Base-by-base conservation (phyloP, 2,329 filamentous ascomycete genomes). In the Aspergillus sp. region DNA sequence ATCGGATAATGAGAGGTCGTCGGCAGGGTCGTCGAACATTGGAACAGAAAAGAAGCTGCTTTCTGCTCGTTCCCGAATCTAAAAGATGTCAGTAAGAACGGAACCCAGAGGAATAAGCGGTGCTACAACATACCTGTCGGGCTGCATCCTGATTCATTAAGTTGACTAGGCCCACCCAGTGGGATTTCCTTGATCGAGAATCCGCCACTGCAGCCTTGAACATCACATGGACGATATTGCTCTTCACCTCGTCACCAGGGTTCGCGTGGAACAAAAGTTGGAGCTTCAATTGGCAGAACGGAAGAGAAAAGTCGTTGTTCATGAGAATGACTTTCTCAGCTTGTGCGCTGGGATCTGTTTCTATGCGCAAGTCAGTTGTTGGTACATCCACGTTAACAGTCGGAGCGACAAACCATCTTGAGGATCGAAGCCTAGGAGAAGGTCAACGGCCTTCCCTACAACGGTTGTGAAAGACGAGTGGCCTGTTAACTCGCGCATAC, bases 31-130 rank as follows among this genome's bases (percentile, higher is more conserved):
- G 22, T 72, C 73, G 5, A 72, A 62, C 11, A 74, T 55, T 5
- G 74, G 59, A 53, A 76, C 57, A 30, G 74, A 66, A 55, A 76
- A 68, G 62, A 79, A 70, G 53, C 71, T 67, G 55, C 69, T 72
- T 68, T 79, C 71, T 24, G 75, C 73, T 62, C 72, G 68, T 68
- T 76, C 72, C 51, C 76, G 68, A 59, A 76, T 71, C 68, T 77
- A 51, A 45, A 48, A 48, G 15, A 45, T 30, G 13, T 70, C 48
- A 67, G 66, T 48, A 30, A 30, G 50, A 59, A 61, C 4, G 12
- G 2, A 30, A 38, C 49, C 17, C 48, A 3, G 0, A 54, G 57
- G n/a, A 61, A 48, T 24, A n/a, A 50, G 7, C 55, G 30, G 5
- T 59, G 51, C 50, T 58, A 34, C 12, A 7, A 57, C 60, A 55